Percentiles rank a stretch among this genome's conserved stretches.
phyloP scores from a whole-genome alignment of 306 rosid species.

The Quercus parvula region DNA sequence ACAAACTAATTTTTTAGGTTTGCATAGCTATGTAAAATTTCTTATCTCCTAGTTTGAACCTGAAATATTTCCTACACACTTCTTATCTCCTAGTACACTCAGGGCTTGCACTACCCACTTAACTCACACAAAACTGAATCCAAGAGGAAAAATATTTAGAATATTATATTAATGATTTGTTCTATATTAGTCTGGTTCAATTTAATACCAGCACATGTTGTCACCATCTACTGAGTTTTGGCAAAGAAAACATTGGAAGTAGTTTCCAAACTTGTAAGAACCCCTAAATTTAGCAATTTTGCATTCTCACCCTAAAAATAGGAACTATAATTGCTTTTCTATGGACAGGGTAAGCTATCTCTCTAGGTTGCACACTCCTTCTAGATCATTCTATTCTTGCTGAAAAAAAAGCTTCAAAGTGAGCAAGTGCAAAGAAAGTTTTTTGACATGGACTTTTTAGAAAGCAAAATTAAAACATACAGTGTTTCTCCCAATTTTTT shows the following conservation, averaged over 20 bases:
- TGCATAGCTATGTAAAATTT: neutral
- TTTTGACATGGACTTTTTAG: neutral
- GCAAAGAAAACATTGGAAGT: neutral
- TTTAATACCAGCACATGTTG: too few species aligned
- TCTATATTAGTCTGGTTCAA: too few species aligned
- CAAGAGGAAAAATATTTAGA: neutral
- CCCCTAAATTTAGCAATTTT: neutral
- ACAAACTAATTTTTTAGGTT: neutral
- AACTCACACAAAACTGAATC: slow-evolving; percentile 6
- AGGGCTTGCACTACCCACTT: neutral
- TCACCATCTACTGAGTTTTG: too few species aligned
- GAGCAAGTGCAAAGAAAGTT: neutral
- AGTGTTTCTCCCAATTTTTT: neutral
- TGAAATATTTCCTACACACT: neutral
- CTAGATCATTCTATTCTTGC: too few species aligned
- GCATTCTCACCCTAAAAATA: neutral
- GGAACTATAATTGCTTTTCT: neutral
- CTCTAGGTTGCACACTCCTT: too few species aligned
- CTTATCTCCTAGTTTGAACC: neutral
- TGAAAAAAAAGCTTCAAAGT: neutral
- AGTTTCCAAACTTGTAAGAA: neutral
- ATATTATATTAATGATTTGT: neutral
- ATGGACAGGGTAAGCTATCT: neutral
- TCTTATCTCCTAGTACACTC: neutral
- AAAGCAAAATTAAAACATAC: neutral